phyloP scores from a whole-genome alignment of 2,329 filamentous ascomycete genomes.

The Microcyclospora pomicola region DNA sequence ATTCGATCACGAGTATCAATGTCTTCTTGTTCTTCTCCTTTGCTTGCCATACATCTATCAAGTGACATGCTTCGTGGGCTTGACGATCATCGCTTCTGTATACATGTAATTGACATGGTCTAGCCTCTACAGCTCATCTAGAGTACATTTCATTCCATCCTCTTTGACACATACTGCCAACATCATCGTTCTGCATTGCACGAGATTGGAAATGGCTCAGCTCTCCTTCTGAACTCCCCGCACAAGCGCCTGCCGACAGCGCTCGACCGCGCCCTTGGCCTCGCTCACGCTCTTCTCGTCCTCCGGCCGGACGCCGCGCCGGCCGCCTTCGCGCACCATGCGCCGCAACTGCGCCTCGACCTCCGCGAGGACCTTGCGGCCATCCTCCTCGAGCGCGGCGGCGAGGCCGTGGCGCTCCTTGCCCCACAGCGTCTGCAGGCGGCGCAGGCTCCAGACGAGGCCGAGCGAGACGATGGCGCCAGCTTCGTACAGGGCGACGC shows the following conservation, averaged over 20 bases:
- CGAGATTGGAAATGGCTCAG: not conserved
- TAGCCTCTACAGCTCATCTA: too few species aligned
- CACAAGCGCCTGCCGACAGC: conserved; percentile 34
- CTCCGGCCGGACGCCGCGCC: conserved; percentile 21
- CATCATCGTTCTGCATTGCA: not conserved
- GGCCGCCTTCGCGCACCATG: conserved; percentile 33
- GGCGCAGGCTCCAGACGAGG: conserved; percentile 41
- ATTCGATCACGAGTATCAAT: too few species aligned
- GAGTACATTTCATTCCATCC: not conserved
- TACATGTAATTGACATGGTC: too few species aligned
- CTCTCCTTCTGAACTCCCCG: conserved; percentile 4
- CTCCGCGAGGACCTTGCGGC: conserved; percentile 39
- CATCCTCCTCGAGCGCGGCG: conserved; percentile 41
- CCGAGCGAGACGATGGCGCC: conserved; percentile 46
- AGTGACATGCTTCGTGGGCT: too few species aligned
- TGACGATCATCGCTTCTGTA: too few species aligned
- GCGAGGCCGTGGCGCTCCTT: conserved; percentile 39
- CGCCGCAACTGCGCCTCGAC: conserved; percentile 38
- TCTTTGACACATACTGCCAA: not conserved
- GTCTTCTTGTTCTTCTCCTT: too few species aligned
- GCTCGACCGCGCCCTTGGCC: conserved; percentile 31
- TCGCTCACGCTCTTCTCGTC: conserved; percentile 27
- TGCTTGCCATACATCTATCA: too few species aligned
- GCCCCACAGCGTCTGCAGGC: conserved; percentile 47
- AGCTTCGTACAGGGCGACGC: conserved; percentile 42